phyloP scores from a whole-genome alignment of 805 yeast genomes.

The Lipomyces chichibuensis region DNA sequence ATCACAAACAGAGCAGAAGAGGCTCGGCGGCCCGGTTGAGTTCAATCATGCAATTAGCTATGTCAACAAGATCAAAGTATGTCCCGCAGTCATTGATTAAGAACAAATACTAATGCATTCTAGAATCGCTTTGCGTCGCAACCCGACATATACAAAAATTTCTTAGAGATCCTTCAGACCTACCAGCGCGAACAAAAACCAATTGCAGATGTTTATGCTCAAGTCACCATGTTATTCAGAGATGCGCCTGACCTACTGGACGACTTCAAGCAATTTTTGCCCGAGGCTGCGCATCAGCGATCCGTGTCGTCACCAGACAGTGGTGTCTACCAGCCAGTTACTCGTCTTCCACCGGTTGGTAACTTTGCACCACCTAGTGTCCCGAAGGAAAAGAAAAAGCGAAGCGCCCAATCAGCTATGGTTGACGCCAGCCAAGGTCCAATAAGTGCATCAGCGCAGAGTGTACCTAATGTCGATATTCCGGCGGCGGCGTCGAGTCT shows the following conservation, averaged over 20 bases:
- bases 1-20: constrained; percentile 31
- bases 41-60: constrained; percentile 96
- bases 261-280: constrained; percentile 93
- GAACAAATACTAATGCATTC: constrained; percentile 2
- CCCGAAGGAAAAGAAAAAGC: constrained; percentile 40
- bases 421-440: not conserved
- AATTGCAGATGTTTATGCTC: constrained; percentile 91
- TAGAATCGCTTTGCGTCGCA: constrained; percentile 82
- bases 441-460: not conserved
- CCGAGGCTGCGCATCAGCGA: constrained; percentile 63
- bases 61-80: constrained; percentile 83
- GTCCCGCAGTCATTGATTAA: not conserved
- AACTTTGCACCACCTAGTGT: constrained; percentile 68
- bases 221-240: constrained; percentile 83
- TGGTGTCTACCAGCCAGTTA: constrained; percentile 30
- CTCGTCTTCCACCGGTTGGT: constrained; percentile 86
- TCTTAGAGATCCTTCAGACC: constrained; percentile 91
- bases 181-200: constrained; percentile 96
- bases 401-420: constrained; percentile 17
- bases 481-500: constrained; percentile 18
- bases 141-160: constrained; percentile 94
- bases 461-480: constrained; percentile 7
- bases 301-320: constrained; percentile 38
- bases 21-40: constrained; percentile 71
- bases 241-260: constrained; percentile 93